phyloP scores from a whole-genome alignment of 2,329 filamentous ascomycete species.

The Sporothrix phasma region DNA sequence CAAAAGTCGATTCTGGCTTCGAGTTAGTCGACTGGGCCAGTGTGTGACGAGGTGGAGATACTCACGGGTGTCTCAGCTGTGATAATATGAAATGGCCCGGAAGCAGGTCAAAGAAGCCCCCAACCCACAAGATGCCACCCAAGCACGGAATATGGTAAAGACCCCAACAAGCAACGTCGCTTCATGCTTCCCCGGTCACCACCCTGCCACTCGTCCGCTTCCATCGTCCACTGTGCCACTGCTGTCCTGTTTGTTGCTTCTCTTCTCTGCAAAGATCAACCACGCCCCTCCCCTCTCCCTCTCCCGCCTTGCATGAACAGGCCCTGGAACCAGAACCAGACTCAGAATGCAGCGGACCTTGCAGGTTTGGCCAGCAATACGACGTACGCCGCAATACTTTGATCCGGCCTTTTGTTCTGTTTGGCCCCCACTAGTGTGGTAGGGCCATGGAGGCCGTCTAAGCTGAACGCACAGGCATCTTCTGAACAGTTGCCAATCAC shows the following conservation, averaged over 20 bases:
- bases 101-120: not conserved
- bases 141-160: no score
- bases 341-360: no score
- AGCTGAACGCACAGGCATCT: no score
- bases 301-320: slow-evolving; percentile 1
- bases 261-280: not conserved
- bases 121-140: not conserved
- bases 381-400: no score
- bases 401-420: not conserved
- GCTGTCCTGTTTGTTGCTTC: not conserved
- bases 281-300: not conserved
- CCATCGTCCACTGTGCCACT: not conserved
- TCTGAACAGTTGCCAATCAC: no score
- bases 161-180: not conserved
- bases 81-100: not conserved
- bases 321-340: not conserved
- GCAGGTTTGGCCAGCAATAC: no score
- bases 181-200: slow-evolving; percentile 2
- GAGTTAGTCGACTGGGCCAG: not conserved
- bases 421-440: not conserved
- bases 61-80: not conserved
- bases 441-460: no score
- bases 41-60: not conserved
- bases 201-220: not conserved
- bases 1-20: not conserved